Conservation (phyloP, 108 stramenopile genomes). For the Cyclostephanos tholiformis region DNA sequence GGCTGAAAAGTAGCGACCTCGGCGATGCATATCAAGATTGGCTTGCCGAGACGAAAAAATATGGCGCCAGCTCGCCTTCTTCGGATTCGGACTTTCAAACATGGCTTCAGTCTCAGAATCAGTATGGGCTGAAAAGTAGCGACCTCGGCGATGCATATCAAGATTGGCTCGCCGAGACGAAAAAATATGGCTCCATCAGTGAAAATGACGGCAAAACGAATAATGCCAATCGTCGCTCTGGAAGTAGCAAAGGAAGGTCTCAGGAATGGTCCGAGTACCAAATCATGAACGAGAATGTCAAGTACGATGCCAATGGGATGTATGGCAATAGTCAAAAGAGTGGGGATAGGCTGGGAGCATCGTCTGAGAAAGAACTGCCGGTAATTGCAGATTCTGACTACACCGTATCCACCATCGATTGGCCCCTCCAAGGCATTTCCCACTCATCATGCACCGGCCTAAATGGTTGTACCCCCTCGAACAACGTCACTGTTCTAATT, state of each 20-base stretch:
- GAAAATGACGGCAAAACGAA: background rate
- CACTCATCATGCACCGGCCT: slow-evolving; percentile 17
- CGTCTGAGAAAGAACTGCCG: background rate
- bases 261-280: slow-evolving; percentile 39
- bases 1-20: slow-evolving; percentile 1
- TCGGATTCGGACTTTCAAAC: background rate
- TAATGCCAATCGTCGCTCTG: slow-evolving; percentile 18
- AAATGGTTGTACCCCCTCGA: slow-evolving; percentile 24
- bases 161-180: slow-evolving; percentile 8
- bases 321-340: slow-evolving; percentile 25
- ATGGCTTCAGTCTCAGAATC: background rate
- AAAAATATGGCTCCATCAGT: slow-evolving; percentile 8
- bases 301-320: slow-evolving; percentile 34
- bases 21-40: slow-evolving; percentile 8
- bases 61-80: background rate
- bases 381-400: background rate
- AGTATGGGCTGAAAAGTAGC: slow-evolving; percentile 9
- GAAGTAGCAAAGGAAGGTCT: slow-evolving; percentile 15
- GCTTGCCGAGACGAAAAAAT: slow-evolving; percentile 3
- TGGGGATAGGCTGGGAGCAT: slow-evolving; percentile 5
- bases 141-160: slow-evolving; percentile 1
- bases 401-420: slow-evolving; percentile 37
- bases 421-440: slow-evolving; percentile 29
- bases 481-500: slow-evolving; percentile 37
- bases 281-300: slow-evolving; percentile 11